Evolutionary conservation across 768 basidiomycete species (phyloP), one percentile per base, ranked within the genome.

Genomic region (Lentinula aciculospora): DNA sequence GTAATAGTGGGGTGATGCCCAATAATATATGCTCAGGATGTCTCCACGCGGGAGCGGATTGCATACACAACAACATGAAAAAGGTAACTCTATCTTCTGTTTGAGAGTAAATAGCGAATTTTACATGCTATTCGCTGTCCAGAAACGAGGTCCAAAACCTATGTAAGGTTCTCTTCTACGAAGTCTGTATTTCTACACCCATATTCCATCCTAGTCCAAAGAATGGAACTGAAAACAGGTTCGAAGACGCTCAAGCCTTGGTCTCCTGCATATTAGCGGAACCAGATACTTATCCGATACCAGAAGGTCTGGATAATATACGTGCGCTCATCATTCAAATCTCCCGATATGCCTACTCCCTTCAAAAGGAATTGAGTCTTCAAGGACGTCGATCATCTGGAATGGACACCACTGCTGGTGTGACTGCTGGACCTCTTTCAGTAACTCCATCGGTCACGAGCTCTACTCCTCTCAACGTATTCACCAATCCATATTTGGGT

Each of bases 1-100:
- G 74, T 42, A 74, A 81, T 53, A 81, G 81, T 59, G 74, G 74
- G 27, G 74, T 73, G 51, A 74, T 72, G 70, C 70, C 71, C 8
- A 65, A 67, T 0, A 73, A 71, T 34, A 62, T 62, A 51, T 78
- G 77, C 60, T 72, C 75, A 1, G 79, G 76, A 54, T 78, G 77
- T 59, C 63, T 71, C 0, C 59, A 69, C 2, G 75, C 69, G n/a
- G 68, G 68, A 66, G 39, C 39, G n/a, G 54, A 42, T 17, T 56
- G 54, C 32, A 56, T 2, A 34, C 54, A 56, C 44, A 42, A n/a
- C 42, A 31, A 9, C 29, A n/a, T 46, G 31, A 56, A 56, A 27
- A 56, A 46, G 54, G 54, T 56, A 19, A 42, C 2, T n/a, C 17
- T 32, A 29, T 15, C 13, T 12, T 21, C 2, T 42, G 6, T 54